Base-by-base conservation (phyloP, 2,329 filamentous ascomycete species). In the Penicillium sp. region DNA sequence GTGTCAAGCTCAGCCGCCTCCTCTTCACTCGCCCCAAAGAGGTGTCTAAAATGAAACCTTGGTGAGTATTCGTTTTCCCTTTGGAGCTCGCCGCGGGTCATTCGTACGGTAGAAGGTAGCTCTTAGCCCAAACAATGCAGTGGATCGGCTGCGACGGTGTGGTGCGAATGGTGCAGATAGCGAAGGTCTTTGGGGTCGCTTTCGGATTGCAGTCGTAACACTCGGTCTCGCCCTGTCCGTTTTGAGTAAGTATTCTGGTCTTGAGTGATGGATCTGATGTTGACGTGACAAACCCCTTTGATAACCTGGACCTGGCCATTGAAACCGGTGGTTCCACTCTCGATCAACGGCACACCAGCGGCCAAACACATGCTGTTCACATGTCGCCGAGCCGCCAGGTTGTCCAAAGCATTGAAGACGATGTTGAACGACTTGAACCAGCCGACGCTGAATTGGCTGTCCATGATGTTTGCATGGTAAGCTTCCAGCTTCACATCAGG, bases 111-210 rank as follows among this genome's bases (percentile, higher is more conserved):
- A 98, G 80, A 7, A 98, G 78, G 67, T 97, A 98, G 66, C 90
- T 95, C 73, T 97, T 98, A 18, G 82, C 91, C 93, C 93, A 98
- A 2, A 98, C 91, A 52, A 98, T 98, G 73, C 93, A 97, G 71
- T 98, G 93, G 38, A 98, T 97, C 0, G 91, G 88, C 62, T 97
- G 91, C 56, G 87, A 95, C 0, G 93, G 93, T 0, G 90, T 98
- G 67, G 89, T 96, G 66, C 93, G 83, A 60, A 98, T 97, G 1
- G 93, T 98, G 73, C 93, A 98, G 37, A 97, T 90, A 1, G 93
- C 90, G 63, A 94, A 97, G 1, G 86, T 86, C 67, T 95, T 97
- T 5, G 91, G 91, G 1, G 86, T 83, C 51, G 91, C 86, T 69
- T 98, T 98, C 2, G 83, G 80, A 11, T 83, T 86, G 73, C 93